These are phyloP conservation scores for Chytridium lagenaria DNA, from an alignment of 371 early-diverging fungal species.

Conservation along the genomic window DNA sequence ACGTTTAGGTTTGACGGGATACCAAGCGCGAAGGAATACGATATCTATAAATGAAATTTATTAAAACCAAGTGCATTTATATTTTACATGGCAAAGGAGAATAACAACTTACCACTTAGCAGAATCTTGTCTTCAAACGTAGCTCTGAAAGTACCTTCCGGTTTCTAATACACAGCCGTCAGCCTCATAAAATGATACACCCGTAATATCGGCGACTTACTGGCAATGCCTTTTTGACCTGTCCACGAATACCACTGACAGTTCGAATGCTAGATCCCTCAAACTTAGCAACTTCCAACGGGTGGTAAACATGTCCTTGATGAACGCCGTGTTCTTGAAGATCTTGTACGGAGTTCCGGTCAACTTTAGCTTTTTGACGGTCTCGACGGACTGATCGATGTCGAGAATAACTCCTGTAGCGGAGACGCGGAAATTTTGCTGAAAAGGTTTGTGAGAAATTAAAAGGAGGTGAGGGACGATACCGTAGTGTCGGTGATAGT, in stretches of 20 bases:
- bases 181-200: not conserved
- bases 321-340: slow-evolving; percentile 97
- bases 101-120: slow-evolving; percentile 69
- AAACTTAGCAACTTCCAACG: slow-evolving; percentile 98
- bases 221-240: slow-evolving; percentile 90
- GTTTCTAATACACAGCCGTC: slow-evolving; percentile 60
- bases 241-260: slow-evolving; percentile 98
- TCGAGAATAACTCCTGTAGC: slow-evolving; percentile 95
- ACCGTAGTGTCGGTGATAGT: slow-evolving; percentile 74
- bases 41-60: slow-evolving; percentile 71
- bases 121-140: slow-evolving; percentile 98
- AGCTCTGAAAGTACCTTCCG: slow-evolving; percentile 96
- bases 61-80: not conserved
- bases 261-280: slow-evolving; percentile 96
- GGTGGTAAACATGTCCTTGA: slow-evolving; percentile 99
- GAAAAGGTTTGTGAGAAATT: not conserved
- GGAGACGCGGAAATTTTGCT: slow-evolving; percentile 88
- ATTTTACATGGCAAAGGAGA: too few species aligned
- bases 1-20: slow-evolving; percentile 90
- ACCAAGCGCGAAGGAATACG: slow-evolving; percentile 97
- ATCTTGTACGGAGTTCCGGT: slow-evolving; percentile 95
- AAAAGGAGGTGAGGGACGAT: slow-evolving; percentile 27
- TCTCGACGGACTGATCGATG: slow-evolving; percentile 84
- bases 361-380: slow-evolving; percentile 99
- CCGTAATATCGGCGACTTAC: slow-evolving; percentile 45